Base-by-base conservation (phyloP, 345 rosid species). In the Carallia brachiata region DNA sequence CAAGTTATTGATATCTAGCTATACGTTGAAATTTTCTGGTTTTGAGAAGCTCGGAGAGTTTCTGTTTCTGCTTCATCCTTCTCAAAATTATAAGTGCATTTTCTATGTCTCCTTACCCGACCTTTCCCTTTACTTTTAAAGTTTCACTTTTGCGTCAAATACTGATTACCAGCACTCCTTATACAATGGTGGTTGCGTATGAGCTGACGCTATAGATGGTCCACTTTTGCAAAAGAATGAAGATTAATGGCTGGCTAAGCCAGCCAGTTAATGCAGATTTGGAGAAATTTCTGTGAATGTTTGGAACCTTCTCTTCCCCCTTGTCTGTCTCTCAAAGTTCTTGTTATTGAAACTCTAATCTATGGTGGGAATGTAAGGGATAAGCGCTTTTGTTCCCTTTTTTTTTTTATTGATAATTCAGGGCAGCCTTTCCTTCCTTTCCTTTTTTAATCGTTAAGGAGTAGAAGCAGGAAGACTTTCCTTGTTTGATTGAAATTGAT, bases 131-230 rank as follows among this genome's bases (percentile, higher is more conserved):
- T 30, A 27, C 3, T 19, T 6, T 9, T 8, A 19, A 27, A n/a
- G 2, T 19, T 54, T 1, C 27, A 55, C 0, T 7, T 55, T 66
- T 61, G 82, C 83, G 83, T 84, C 85, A 74, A 66, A 55, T 71
- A 84, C 87, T 79, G 85, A 81, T 84, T 84, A 74, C 83, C 59
- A 12, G 69, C 80, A 63, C 76, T 78, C 64, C 17, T 16, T 65
- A 13, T 54, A 0, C 2, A 7, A 31, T 74, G 68, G 50, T 76
- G 66, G 66, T 6, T 55, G 79, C 17, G 81, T 81, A 84, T 84
- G 84, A 79, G 83, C 61, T 68, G 84, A 79, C 78, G 83, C 84
- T 1, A 81, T 30, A 84, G 16, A 30, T 62, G 48, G 34, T 67
- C 76, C 80, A 18, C 23, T 47, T 74, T 78, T 72, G 83, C 75